These are phyloP conservation scores for Xenoacremonium recifei DNA, from an alignment of 2,329 filamentous ascomycete species.

Conservation along the genomic window DNA sequence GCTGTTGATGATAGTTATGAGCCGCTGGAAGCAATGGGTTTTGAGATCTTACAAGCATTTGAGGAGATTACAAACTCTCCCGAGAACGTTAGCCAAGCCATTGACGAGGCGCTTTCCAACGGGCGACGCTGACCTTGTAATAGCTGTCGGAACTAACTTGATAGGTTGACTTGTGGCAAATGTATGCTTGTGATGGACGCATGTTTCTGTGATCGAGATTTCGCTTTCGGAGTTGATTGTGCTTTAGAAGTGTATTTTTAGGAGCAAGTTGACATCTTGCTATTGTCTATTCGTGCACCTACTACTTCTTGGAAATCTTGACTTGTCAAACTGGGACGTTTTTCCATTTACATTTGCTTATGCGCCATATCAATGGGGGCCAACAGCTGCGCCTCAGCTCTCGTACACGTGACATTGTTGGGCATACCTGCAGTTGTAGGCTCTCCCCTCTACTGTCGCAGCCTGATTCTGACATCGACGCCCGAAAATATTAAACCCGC, in stretches of 20 bases:
- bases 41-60: constrained; percentile 74
- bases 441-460: too few relatives aligned
- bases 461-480: neutral
- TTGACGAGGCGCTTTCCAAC: neutral
- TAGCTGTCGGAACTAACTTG: neutral
- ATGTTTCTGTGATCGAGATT: neutral
- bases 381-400: neutral
- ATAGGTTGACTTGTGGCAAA: neutral
- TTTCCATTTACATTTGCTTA: too few relatives aligned
- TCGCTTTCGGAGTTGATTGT: too few relatives aligned
- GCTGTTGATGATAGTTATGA: constrained; percentile 70
- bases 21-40: constrained; percentile 75
- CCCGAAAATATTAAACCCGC: neutral
- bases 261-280: too few relatives aligned
- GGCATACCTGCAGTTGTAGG: too few relatives aligned
- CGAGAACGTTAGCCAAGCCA: constrained; percentile 43
- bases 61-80: constrained; percentile 73
- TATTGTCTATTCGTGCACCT: too few relatives aligned
- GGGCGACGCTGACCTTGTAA: neutral
- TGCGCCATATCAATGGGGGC: neutral
- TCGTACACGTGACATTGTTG: neutral
- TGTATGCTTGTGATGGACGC: neutral
- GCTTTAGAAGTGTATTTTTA: too few relatives aligned
- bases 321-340: too few relatives aligned
- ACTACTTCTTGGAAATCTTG: too few relatives aligned